Conservation (phyloP, 1,139 yeast species). For the Groenewaldozyma auringiensis region DNA sequence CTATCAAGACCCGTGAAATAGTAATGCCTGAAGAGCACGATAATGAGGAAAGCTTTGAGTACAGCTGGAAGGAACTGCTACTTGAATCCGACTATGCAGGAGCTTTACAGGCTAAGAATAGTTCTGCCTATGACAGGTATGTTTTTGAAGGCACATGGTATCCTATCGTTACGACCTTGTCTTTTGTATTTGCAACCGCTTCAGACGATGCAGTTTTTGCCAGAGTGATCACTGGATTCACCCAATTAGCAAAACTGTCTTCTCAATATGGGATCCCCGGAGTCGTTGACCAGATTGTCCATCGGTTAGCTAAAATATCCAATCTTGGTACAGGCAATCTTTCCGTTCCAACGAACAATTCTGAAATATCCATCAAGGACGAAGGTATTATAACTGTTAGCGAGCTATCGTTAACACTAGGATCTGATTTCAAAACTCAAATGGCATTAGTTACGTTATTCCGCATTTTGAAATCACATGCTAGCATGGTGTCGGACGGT, state of each 20-base stretch:
- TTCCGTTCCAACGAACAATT: slow-evolving; percentile 28
- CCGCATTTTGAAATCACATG: slow-evolving; percentile 59
- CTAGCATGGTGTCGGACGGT: slow-evolving; percentile 37
- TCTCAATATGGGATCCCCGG: slow-evolving; percentile 50
- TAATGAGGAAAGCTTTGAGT: slow-evolving; percentile 80
- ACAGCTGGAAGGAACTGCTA: slow-evolving; percentile 81
- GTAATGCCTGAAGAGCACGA: slow-evolving; percentile 98
- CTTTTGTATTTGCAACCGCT: slow-evolving; percentile 77
- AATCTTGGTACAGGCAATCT: slow-evolving; percentile 37
- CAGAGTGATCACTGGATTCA: slow-evolving; percentile 78
- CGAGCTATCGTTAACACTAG: slow-evolving; percentile 75
- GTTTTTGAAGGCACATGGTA: slow-evolving; percentile 58
- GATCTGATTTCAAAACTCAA: slow-evolving; percentile 88
- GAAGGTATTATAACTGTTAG: slow-evolving; percentile 60
- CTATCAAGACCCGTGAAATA: slow-evolving; percentile 80
- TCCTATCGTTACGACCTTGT: slow-evolving; percentile 58
- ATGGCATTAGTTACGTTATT: slow-evolving; percentile 79
- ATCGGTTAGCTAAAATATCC: slow-evolving; percentile 54
- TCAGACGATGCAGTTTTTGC: slow-evolving; percentile 85
- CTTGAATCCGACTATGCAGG: slow-evolving; percentile 35
- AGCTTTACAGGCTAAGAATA: slow-evolving; percentile 19
- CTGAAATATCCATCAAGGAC: slow-evolving; percentile 39
- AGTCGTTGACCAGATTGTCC: slow-evolving; percentile 58
- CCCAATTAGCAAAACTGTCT: slow-evolving; percentile 74
- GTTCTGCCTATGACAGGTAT: slow-evolving; percentile 53